Base-by-base conservation (phyloP, 225 moss, liverwort and hornwort species). In the Pleurozium schreberi region DNA sequence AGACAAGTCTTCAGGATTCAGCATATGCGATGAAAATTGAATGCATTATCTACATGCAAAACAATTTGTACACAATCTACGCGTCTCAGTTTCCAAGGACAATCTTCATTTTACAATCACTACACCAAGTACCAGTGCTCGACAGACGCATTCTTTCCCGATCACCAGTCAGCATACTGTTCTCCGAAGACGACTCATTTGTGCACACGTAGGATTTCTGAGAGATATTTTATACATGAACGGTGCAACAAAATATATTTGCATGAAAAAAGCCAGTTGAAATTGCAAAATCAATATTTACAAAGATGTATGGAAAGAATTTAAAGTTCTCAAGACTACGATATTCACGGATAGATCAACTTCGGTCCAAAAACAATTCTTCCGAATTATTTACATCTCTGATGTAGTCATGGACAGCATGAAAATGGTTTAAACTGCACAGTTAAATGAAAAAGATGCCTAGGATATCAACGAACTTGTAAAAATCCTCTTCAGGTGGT, bases 371-470 rank as follows among this genome's bases (percentile, higher is more conserved):
- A 82, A 82, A 70, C 83, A 83, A 47, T 42, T 77, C 40, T 78
- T 43, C 47, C 74, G 55, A 79, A 83, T 89, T 93, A 89, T 91
- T 88, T 89, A 93, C 93, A 91, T 66, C 47, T 88, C 61, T 80
- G 74, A 33, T 66, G 3, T 31, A 59, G 60, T 57, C 77, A 76
- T 82, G 18, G 58, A 75, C 69, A 71, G 84, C 55, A 64, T 17
- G 28, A 53, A 20, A 57, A 33, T 70, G 36, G 38, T 85, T 19
- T 59, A 9, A 36, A 61, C 86, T 67, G 18, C 14, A 69, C 83
- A 88, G 80, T 34, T 27, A 80, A 90, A 84, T 38, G 38, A 27
- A 53, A 59, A 90, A 55, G 36, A 7, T 36, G 7, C 49, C 11
- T 45, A 80, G 21, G 2, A 83, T 36, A 8, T n/a, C 8, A 55